phyloP scores from a whole-genome alignment of 345 rosid genomes.

The Melaleuca alternifolia region DNA sequence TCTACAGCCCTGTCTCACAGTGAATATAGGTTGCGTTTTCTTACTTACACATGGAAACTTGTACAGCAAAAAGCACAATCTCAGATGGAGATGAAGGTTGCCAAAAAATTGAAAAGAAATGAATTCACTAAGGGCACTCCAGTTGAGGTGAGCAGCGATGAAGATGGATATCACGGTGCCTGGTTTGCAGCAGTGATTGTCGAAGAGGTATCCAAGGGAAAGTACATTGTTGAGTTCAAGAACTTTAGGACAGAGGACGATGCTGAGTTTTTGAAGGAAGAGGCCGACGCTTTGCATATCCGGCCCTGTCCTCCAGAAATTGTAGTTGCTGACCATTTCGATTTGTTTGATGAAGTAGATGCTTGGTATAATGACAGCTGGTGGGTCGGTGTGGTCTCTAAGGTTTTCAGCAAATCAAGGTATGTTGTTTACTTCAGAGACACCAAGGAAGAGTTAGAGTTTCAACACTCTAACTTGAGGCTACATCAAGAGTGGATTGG shows the following conservation, averaged over 20 bases:
- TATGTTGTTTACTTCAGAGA: conserved; percentile 44
- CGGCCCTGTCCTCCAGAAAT: conserved; percentile 62
- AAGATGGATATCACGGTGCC: conserved; percentile 82
- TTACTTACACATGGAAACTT: background rate
- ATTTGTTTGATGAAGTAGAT: conserved; percentile 60
- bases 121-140: conserved; percentile 8
- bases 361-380: conserved; percentile 76
- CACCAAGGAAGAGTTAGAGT: conserved; percentile 37
- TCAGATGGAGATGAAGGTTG: background rate
- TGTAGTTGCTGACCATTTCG: conserved; percentile 22
- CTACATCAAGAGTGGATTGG: conserved; percentile 67
- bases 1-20: background rate
- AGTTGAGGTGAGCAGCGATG: conserved; percentile 71
- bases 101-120: background rate
- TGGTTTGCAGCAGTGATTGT: conserved; percentile 65
- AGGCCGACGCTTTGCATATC: conserved; percentile 29
- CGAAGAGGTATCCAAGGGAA: conserved; percentile 28
- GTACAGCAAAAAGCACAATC: conserved; percentile 18
- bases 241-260: conserved; percentile 60
- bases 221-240: conserved; percentile 51
- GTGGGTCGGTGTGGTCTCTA: conserved; percentile 71
- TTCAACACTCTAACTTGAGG: conserved; percentile 54
- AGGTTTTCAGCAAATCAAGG: conserved; percentile 33
- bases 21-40: background rate
- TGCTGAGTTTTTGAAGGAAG: conserved; percentile 57